Percentiles rank a stretch among this genome's conserved stretches.
phyloP scores from a whole-genome alignment of 257 asterid species.

The Solanum piurae region DNA sequence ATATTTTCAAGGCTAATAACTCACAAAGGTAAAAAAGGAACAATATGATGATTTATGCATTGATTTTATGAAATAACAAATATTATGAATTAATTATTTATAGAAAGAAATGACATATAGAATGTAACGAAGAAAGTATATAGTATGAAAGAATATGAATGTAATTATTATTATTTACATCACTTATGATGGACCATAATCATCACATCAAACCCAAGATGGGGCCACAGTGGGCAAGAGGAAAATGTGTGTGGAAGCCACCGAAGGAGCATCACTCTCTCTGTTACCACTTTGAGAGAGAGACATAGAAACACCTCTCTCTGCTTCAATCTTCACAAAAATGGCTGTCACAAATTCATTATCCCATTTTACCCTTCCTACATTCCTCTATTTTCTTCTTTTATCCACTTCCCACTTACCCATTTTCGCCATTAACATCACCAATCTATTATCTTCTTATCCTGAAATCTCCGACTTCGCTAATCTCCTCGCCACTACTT shows the following conservation, averaged over 20 bases:
- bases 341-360: conserved; percentile 40
- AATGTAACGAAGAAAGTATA: too few relatives aligned
- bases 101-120: too few relatives aligned
- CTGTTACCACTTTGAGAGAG: not conserved
- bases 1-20: too few relatives aligned
- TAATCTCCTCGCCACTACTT: conserved; percentile 49
- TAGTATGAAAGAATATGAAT: not conserved
- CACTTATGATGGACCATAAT: conserved; percentile 1
- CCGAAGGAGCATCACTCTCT: not conserved
- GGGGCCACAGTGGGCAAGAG: not conserved
- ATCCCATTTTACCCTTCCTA: conserved; percentile 41
- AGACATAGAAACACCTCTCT: not conserved
- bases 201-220: not conserved
- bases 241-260: not conserved
- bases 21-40: too few relatives aligned
- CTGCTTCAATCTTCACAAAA: conserved; percentile 10
- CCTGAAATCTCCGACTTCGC: conserved; percentile 57
- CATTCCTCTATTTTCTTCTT: conserved; percentile 42
- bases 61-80: too few relatives aligned
- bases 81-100: too few relatives aligned
- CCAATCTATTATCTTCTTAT: conserved; percentile 41
- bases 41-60: too few relatives aligned
- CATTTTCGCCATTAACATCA: conserved; percentile 36
- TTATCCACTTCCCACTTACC: conserved; percentile 15
- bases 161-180: not conserved